Evolutionary conservation across 139 green algal species (phyloP).

Genomic region (Zygnema cylindricum): DNA sequence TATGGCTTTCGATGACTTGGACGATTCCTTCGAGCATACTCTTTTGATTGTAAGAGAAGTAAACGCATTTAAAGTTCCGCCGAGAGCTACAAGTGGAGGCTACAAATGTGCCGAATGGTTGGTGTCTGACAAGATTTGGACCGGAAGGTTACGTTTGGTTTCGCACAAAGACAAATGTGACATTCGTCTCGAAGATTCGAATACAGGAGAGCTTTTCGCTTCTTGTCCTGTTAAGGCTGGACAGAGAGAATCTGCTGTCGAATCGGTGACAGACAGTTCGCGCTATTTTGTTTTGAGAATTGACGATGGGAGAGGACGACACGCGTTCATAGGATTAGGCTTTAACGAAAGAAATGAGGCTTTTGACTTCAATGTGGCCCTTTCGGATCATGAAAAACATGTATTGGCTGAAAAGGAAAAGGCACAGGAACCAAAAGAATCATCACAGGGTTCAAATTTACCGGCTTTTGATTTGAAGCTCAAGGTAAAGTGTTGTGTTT

Average conservation of each 20-base stretch:
- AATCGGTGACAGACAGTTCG: slow-evolving; percentile 55
- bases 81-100: slow-evolving; percentile 37
- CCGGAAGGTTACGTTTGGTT: slow-evolving; percentile 43
- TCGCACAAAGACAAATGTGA: slow-evolving; percentile 25
- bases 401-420: slow-evolving; percentile 10
- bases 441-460: background rate
- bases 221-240: slow-evolving; percentile 52
- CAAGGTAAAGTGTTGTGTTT: no score
- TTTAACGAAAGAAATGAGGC: slow-evolving; percentile 62
- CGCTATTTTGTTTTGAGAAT: slow-evolving; percentile 65
- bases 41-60: slow-evolving; percentile 56
- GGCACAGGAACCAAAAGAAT: background rate
- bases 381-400: slow-evolving; percentile 61
- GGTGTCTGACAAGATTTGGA: slow-evolving; percentile 51
- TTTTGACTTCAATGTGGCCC: slow-evolving; percentile 66
- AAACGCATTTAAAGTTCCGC: slow-evolving; percentile 47
- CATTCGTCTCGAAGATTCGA: slow-evolving; percentile 55
- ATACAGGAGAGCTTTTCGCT: slow-evolving; percentile 64
- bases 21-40: slow-evolving; percentile 48
- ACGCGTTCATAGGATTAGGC: slow-evolving; percentile 65
- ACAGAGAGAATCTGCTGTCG: slow-evolving; percentile 45
- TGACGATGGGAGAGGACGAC: slow-evolving; percentile 45
- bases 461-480: background rate
- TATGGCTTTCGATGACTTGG: slow-evolving; percentile 23
- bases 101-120: slow-evolving; percentile 61